These are phyloP conservation scores for Spiraea crenata DNA, from an alignment of 331 rosid genomes.

Conservation along the genomic window DNA sequence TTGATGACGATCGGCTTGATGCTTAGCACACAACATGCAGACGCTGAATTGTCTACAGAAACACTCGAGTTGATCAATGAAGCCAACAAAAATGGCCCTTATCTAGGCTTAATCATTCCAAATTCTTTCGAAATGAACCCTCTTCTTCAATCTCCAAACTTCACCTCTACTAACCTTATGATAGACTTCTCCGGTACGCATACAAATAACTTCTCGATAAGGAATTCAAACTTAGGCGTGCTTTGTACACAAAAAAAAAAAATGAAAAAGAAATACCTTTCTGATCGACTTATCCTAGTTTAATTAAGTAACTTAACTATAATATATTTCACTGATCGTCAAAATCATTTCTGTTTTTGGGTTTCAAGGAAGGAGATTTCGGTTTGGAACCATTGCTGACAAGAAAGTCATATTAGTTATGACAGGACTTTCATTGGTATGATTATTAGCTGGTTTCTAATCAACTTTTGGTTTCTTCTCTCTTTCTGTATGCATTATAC, in stretches of 20 bases:
- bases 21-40: slow-evolving; percentile 24
- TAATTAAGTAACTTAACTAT: too few relatives aligned
- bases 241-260: not conserved
- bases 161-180: slow-evolving; percentile 17
- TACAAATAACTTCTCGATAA: too few relatives aligned
- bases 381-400: slow-evolving; percentile 47
- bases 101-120: slow-evolving; percentile 55
- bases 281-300: too few relatives aligned
- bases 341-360: not conserved
- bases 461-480: not conserved
- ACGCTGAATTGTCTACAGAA: slow-evolving; percentile 27
- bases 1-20: slow-evolving; percentile 8
- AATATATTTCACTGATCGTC: too few relatives aligned
- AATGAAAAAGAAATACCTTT: not conserved
- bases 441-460: not conserved
- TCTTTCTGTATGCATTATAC: not conserved
- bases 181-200: slow-evolving; percentile 47
- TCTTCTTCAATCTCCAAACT: slow-evolving; percentile 47
- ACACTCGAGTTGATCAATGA: slow-evolving; percentile 19
- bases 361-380: slow-evolving; percentile 40
- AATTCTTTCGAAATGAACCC: slow-evolving; percentile 51
- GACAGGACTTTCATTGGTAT: slow-evolving; percentile 48
- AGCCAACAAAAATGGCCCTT: slow-evolving; percentile 44
- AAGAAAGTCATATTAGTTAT: slow-evolving; percentile 48
- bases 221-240: not conserved